Evolutionary conservation across 805 yeast species (phyloP).

Genomic region (Maudiozyma pseudohumilis): DNA sequence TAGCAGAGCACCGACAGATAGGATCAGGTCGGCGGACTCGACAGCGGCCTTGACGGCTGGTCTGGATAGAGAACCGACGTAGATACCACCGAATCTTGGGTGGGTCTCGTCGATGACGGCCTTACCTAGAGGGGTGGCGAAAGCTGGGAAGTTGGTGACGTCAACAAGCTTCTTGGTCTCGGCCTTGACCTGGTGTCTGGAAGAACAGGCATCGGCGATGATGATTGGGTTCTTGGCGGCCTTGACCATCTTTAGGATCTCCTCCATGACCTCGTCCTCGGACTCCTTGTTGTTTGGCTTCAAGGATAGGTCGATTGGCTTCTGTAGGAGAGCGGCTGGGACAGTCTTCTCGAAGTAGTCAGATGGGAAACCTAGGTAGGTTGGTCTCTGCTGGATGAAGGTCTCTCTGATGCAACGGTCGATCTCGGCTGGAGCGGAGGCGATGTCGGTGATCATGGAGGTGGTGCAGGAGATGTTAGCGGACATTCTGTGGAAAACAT

Average conservation of each 20-base stretch:
- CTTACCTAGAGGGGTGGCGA: slow-evolving; percentile 3
- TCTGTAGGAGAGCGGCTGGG: slow-evolving; percentile 1
- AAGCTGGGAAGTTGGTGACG: slow-evolving; percentile 2
- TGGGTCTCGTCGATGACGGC: slow-evolving; percentile 2
- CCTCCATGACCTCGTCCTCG: slow-evolving; percentile 1
- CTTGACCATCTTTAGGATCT: neutral
- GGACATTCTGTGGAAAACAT: slow-evolving; percentile 2
- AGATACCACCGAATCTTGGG: slow-evolving; percentile 4
- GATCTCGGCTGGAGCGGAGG: slow-evolving; percentile 1
- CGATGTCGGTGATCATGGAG: slow-evolving; percentile 2
- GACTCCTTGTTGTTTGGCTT: neutral
- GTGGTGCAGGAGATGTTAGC: slow-evolving; percentile 2
- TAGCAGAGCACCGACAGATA: slow-evolving; percentile 3
- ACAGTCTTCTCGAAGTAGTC: slow-evolving; percentile 1
- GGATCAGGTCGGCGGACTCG: slow-evolving; percentile 1
- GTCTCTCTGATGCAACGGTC: slow-evolving; percentile 3
- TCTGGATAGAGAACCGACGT: slow-evolving; percentile 2
- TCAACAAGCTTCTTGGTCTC: slow-evolving; percentile 3
- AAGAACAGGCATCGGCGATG: slow-evolving; percentile 3
- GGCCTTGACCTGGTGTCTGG: slow-evolving; percentile 3
- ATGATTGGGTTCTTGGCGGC: slow-evolving; percentile 3
- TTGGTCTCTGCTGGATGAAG: slow-evolving; percentile 1
- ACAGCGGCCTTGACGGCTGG: slow-evolving; percentile 3
- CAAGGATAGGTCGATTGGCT: neutral
- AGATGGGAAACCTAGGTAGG: slow-evolving; percentile 2